A percentile compares a stretch with the other conserved stretches of the same genome.
Conservation (phyloP, 139 green algal genomes). For the Closterium sp. region DNA sequence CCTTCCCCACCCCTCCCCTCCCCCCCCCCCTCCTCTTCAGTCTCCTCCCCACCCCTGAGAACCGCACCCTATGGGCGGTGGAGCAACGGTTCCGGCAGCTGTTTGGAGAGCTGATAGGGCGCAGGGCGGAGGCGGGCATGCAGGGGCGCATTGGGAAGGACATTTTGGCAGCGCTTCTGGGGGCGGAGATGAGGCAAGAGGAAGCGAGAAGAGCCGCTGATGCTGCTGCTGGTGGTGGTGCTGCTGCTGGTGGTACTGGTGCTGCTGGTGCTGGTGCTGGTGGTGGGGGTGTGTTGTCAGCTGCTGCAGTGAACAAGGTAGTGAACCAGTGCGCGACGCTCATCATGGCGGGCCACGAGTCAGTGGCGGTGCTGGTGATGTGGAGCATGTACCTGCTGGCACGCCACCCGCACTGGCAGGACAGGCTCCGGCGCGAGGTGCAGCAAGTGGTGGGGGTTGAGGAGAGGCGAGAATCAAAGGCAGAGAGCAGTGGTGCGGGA, state of each 20-base stretch:
- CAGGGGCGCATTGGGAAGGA: neutral
- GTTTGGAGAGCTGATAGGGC: neutral
- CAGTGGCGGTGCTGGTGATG: constrained; percentile 86
- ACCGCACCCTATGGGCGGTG: neutral
- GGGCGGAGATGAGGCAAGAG: neutral
- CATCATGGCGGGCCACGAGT: constrained; percentile 73
- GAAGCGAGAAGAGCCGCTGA: neutral
- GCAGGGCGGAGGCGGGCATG: neutral
- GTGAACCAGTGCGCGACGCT: neutral
- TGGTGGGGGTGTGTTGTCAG: neutral
- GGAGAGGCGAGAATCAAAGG: neutral
- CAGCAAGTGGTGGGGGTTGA: neutral
- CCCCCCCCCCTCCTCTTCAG: neutral
- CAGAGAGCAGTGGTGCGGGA: neutral
- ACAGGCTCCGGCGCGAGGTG: constrained; percentile 63
- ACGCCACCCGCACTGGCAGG: constrained; percentile 66
- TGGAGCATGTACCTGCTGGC: constrained; percentile 85
- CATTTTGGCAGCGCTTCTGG: neutral
- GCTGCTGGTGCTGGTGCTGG: too few species aligned
- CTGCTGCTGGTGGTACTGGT: neutral
- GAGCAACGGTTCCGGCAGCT: neutral
- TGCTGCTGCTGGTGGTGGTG: neutral
- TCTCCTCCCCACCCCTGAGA: neutral
- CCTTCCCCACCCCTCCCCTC: too few species aligned
- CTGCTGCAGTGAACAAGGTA: neutral